phyloP scores from a whole-genome alignment of 2,329 filamentous ascomycete species.

The Paecilomyces fulvus region DNA sequence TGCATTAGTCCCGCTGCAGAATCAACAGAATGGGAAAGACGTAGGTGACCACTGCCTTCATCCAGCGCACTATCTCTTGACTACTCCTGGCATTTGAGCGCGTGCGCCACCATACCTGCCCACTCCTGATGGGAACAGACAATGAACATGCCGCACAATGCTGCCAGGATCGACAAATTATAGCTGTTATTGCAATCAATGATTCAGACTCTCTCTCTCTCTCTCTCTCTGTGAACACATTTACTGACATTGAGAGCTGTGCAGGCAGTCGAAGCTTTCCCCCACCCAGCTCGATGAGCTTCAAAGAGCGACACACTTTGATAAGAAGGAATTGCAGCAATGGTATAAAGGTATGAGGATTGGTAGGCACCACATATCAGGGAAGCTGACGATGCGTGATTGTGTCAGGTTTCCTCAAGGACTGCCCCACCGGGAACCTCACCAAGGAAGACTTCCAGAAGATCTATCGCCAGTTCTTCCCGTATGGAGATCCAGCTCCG shows the following conservation, averaged over 20 bases:
- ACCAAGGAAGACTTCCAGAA: constrained; percentile 99
- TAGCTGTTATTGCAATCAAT: background rate
- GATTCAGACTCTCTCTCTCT: background rate
- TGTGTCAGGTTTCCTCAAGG: constrained; percentile 79
- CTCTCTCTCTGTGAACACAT: background rate
- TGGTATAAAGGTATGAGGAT: constrained; percentile 87
- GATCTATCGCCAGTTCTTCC: constrained; percentile 99
- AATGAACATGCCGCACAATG: background rate
- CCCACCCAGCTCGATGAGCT: constrained; percentile 92
- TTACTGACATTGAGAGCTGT: background rate
- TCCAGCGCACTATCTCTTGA: background rate
- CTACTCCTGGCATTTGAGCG: background rate
- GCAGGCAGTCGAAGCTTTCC: constrained; percentile 94
- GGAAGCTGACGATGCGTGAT: constrained; percentile 9
- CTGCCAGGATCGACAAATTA: background rate
- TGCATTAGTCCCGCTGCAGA: background rate
- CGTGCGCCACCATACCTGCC: background rate
- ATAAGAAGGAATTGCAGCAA: constrained; percentile 99
- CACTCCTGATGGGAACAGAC: background rate
- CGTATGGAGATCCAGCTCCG: constrained; percentile 91
- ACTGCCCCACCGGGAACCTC: constrained; percentile 93
- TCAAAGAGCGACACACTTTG: constrained; percentile 95
- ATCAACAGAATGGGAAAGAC: background rate
- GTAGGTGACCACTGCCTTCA: background rate
- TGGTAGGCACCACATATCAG: background rate